phyloP scores from a whole-genome alignment of 768 basidiomycete species.

The Trametopsis cervina region DNA sequence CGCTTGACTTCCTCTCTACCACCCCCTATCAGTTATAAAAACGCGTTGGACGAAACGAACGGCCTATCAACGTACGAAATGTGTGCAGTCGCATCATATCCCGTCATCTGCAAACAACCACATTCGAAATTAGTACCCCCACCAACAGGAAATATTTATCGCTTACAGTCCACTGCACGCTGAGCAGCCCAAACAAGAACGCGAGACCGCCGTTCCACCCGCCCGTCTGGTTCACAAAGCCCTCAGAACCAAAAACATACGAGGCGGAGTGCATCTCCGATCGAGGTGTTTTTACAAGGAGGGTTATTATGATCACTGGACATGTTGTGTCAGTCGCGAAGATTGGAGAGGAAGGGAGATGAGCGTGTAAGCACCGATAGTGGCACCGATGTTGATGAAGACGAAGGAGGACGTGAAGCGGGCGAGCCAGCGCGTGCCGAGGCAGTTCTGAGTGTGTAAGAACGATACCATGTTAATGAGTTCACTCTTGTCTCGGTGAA shows the following conservation, averaged over 20 bases:
- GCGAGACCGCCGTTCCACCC: conserved; percentile 74
- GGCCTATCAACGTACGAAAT: conserved; percentile 50
- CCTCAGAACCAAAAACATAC: conserved; percentile 73
- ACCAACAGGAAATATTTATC: neutral
- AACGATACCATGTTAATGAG: no score
- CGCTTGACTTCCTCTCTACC: conserved; percentile 69
- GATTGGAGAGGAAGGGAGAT: neutral
- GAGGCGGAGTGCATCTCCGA: conserved; percentile 72
- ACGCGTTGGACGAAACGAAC: conserved; percentile 6
- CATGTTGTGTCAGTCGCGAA: neutral
- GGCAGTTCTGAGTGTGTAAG: conserved; percentile 40
- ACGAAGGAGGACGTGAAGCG: conserved; percentile 70
- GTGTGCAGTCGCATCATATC: conserved; percentile 77
- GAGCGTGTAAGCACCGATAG: conserved; percentile 31
- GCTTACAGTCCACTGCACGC: conserved; percentile 81
- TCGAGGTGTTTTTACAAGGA: conserved; percentile 65
- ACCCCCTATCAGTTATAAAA: conserved; percentile 6
- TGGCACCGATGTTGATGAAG: conserved; percentile 80
- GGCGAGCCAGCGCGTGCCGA: conserved; percentile 70
- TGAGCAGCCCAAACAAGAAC: conserved; percentile 77
- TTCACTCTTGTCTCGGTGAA: neutral
- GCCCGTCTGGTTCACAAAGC: conserved; percentile 72
- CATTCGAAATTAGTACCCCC: neutral
- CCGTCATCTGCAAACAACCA: conserved; percentile 48
- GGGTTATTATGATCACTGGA: conserved; percentile 76